Evolutionary conservation across 2,329 filamentous ascomycete genomes (phyloP), one percentile per base, ranked within the genome.

Genomic region (Paecilomyces sp.): DNA sequence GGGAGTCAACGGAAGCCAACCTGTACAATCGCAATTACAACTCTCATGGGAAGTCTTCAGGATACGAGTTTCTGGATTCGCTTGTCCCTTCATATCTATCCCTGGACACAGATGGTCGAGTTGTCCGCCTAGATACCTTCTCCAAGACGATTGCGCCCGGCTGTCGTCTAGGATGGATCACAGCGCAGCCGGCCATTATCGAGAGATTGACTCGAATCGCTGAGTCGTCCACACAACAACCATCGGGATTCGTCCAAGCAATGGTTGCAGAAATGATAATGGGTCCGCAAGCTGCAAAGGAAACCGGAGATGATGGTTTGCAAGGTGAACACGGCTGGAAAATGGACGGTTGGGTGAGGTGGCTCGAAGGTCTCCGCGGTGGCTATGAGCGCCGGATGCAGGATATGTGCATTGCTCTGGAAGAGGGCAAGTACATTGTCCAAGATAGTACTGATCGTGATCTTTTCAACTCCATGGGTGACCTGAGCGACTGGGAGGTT

Each of bases 111-210:
- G 89, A 96, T 67, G 93, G 93, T 60, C 88, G 93, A 36, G 92
- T 97, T 51, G 83, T 97, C 60, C 88, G 92, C 54, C 82, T 97
- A 2, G 93, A 97, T 73, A 96, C 92, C 0, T 97, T 97, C 74
- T 94, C 90, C 69, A 97, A 97, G 77, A 95, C 91, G 0, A 84
- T 96, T 18, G 92, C 92, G 0, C 93, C 93, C 0, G 93, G 93
- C 1, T 95, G 91, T 70, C 87, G 93, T 31, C 79, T 97, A 1
- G 93, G 93, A 50, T 97, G 92, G 91, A 87, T 96, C 64, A 96
- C 92, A 0, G 88, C 89, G 0, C 89, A 95, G 69, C 91, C 92
- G 1, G 85, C 79, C 0, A 78, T 97, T 55, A 81, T 92, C 54
- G 90, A 95, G 73, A 85, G 89, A 6, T 78, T 94, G 30, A 71